These are phyloP conservation scores for Calonectria hongkongensis DNA, from an alignment of 2,329 filamentous ascomycete species.

Conservation along the genomic window DNA sequence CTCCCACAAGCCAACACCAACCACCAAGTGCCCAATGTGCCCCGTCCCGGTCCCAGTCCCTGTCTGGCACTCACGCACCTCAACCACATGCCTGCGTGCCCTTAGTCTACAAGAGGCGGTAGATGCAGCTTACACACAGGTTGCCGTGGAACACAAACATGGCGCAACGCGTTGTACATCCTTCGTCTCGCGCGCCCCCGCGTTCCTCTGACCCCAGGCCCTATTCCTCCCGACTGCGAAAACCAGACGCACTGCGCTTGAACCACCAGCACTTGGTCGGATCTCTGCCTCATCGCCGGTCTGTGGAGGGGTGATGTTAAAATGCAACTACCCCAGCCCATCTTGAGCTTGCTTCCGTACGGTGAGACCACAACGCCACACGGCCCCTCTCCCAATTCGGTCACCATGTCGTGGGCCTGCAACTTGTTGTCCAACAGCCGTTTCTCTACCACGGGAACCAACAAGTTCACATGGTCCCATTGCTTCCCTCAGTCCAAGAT, in stretches of 20 bases:
- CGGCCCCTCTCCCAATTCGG: constrained; percentile 31
- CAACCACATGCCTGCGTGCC: constrained; percentile 29
- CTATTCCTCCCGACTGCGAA: constrained; percentile 46
- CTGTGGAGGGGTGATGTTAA: constrained; percentile 40
- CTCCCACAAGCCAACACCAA: constrained; percentile 6
- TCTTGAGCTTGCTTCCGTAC: constrained; percentile 35
- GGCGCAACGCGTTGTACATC: constrained; percentile 49
- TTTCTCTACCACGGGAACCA: constrained; percentile 37
- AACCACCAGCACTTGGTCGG: constrained; percentile 41
- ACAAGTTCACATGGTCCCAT: constrained; percentile 21
- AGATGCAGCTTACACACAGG: constrained; percentile 41
- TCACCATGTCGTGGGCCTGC: constrained; percentile 43
- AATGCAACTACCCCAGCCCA: constrained; percentile 34
- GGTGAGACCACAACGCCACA: constrained; percentile 19
- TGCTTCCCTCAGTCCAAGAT: neutral
- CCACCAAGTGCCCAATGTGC: constrained; percentile 2
- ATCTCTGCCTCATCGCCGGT: constrained; percentile 52
- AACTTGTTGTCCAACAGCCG: constrained; percentile 26
- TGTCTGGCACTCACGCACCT: constrained; percentile 27
- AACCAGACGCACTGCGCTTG: constrained; percentile 43
- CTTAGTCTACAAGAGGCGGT: constrained; percentile 32
- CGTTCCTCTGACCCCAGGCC: constrained; percentile 42
- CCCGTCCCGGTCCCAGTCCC: constrained; percentile 16
- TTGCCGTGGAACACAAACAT: constrained; percentile 52
- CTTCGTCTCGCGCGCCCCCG: constrained; percentile 52